phyloP scores from a whole-genome alignment of 495 filamentous ascomycete genomes.

The Penicillium maclennaniae region DNA sequence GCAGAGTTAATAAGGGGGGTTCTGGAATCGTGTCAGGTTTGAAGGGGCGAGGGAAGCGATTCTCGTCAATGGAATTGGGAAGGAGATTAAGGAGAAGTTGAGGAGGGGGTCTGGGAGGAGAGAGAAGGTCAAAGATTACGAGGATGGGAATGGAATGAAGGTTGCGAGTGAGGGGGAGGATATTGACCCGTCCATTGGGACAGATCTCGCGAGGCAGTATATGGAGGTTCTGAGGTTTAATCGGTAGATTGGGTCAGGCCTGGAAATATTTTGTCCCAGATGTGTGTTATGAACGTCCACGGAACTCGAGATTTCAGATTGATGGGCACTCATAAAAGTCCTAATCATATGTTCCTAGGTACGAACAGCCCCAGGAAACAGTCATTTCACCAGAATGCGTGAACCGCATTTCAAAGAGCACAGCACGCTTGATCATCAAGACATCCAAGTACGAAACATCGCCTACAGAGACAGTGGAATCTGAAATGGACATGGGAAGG shows the following conservation, averaged over 20 bases:
- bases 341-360: constrained; percentile 6
- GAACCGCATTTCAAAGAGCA: constrained; percentile 27
- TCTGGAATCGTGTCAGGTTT: constrained; percentile 36
- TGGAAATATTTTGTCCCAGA: neutral
- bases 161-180: constrained; percentile 20
- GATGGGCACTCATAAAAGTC: constrained; percentile 4
- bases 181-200: constrained; percentile 38
- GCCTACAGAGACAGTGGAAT: constrained; percentile 32
- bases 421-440: constrained; percentile 30
- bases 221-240: constrained; percentile 49
- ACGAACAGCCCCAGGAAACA: constrained; percentile 14
- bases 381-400: constrained; percentile 8
- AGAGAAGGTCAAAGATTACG: constrained; percentile 2
- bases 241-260: constrained; percentile 18
- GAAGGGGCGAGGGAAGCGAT: constrained; percentile 40
- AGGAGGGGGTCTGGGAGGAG: constrained; percentile 13
- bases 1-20: constrained; percentile 40
- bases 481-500: constrained; percentile 16
- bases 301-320: neutral
- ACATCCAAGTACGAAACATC: constrained; percentile 25
- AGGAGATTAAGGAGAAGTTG: constrained; percentile 35
- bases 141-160: constrained; percentile 4
- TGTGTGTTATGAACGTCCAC: neutral
- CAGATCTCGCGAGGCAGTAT: constrained; percentile 45
- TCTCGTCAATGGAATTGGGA: constrained; percentile 40